These are phyloP conservation scores for Tetrapisispora pingtungensis DNA, from an alignment of 805 yeast genomes.

Conservation along the genomic window DNA sequence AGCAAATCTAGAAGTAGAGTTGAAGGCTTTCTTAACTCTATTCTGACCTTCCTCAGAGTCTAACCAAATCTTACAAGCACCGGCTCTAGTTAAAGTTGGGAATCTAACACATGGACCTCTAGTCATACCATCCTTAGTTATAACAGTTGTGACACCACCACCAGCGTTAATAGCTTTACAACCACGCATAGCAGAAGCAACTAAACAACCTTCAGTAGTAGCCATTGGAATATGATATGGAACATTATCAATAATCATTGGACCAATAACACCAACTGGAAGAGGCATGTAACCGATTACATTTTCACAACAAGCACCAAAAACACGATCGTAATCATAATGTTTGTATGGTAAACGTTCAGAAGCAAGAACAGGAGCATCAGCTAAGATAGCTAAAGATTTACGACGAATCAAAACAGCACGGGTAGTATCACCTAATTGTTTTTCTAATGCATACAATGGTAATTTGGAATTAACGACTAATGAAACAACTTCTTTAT, in stretches of 20 bases:
- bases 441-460: conserved; percentile 87
- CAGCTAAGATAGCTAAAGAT: conserved; percentile 76
- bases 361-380: conserved; percentile 68
- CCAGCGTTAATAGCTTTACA: conserved; percentile 97
- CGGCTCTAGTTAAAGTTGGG: conserved; percentile 75
- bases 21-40: conserved; percentile 75
- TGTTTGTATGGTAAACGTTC: conserved; percentile 65
- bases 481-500: conserved; percentile 66
- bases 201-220: conserved; percentile 97
- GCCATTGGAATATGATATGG: conserved; percentile 96
- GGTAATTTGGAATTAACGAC: conserved; percentile 75
- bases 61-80: conserved; percentile 89
- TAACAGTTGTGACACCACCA: conserved; percentile 87
- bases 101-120: conserved; percentile 97
- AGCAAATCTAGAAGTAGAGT: conserved; percentile 96
- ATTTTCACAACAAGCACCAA: conserved; percentile 98
- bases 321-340: conserved; percentile 90
- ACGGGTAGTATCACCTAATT: conserved; percentile 75
- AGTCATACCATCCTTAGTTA: conserved; percentile 96
- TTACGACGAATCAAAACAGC: conserved; percentile 91
- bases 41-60: conserved; percentile 92
- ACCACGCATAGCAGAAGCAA: conserved; percentile 98
- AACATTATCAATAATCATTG: conserved; percentile 79
- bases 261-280: conserved; percentile 98
- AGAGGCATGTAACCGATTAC: conserved; percentile 94